These are phyloP conservation scores for Somion occarium DNA, from an alignment of 1,284 basidiomycete species.

Conservation along the genomic window DNA sequence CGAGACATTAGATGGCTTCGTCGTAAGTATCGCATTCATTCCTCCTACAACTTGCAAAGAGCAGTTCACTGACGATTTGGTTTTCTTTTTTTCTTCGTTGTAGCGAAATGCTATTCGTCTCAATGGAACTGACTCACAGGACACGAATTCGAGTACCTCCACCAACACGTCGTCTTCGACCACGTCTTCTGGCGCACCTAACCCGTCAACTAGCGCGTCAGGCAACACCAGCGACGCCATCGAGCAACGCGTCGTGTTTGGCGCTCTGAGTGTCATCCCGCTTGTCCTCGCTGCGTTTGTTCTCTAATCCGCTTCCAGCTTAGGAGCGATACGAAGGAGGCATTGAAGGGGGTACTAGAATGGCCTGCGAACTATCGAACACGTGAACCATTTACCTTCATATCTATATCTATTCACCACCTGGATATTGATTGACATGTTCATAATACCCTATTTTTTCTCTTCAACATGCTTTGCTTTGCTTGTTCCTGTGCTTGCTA, in stretches of 20 bases:
- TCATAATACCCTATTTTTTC: background rate
- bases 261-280: background rate
- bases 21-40: constrained; percentile 30
- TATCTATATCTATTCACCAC: background rate
- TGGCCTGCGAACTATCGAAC: background rate
- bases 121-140: constrained; percentile 39
- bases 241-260: background rate
- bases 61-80: constrained; percentile 1
- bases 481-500: no score
- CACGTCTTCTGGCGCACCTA: background rate
- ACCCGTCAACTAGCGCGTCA: constrained; percentile 7
- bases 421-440: background rate
- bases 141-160: constrained; percentile 15
- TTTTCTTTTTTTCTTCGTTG: constrained; percentile 6
- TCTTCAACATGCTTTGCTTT: background rate
- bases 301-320: constrained; percentile 17
- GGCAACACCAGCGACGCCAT: constrained; percentile 2
- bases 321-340: background rate
- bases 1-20: constrained; percentile 49
- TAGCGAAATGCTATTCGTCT: constrained; percentile 50
- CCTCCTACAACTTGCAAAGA: background rate
- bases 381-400: background rate
- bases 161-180: constrained; percentile 7
- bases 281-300: constrained; percentile 3
- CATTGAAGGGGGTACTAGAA: background rate